Percentiles rank a stretch among this genome's conserved stretches.
Evolutionary conservation across 2,329 filamentous ascomycete species (phyloP).

Genomic region (Fusarium zealandicum): DNA sequence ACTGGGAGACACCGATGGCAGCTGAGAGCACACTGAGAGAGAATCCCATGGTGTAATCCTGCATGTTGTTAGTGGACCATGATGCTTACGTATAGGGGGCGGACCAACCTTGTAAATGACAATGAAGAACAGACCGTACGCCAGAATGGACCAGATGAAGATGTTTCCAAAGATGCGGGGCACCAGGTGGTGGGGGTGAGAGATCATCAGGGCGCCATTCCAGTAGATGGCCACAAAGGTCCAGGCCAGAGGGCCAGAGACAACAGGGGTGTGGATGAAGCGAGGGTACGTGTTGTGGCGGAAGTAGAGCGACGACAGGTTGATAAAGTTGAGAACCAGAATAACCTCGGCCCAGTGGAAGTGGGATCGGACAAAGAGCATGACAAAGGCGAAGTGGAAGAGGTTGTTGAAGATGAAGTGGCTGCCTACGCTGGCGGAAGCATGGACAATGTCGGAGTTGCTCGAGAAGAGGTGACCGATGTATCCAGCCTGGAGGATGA

Average conservation of each 20-base stretch:
- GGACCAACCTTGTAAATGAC: constrained; percentile 69
- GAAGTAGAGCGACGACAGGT: constrained; percentile 81
- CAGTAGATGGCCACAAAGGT: constrained; percentile 87
- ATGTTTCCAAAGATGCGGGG: constrained; percentile 86
- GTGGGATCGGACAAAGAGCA: constrained; percentile 79
- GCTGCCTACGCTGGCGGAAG: constrained; percentile 77
- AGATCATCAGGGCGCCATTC: constrained; percentile 85
- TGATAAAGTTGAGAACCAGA: constrained; percentile 81
- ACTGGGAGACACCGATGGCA: constrained; percentile 79
- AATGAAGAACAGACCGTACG: constrained; percentile 80
- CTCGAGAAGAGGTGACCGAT: constrained; percentile 77
- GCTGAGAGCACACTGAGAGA: constrained; percentile 76
- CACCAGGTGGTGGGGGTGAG: constrained; percentile 68
- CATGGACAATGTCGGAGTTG: constrained; percentile 67
- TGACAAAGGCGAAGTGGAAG: constrained; percentile 80
- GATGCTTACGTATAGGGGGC: background rate
- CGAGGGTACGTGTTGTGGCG: constrained; percentile 74
- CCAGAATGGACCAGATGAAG: constrained; percentile 84
- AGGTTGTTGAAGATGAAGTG: constrained; percentile 90
- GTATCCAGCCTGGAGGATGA: constrained; percentile 78
- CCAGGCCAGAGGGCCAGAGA: constrained; percentile 82
- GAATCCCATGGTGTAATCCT: constrained; percentile 81
- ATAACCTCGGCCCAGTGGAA: constrained; percentile 81
- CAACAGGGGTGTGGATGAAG: constrained; percentile 77
- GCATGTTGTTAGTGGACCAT: constrained; percentile 18